phyloP scores from a whole-genome alignment of 2,329 filamentous ascomycete species.

The Penicillium sp. region DNA sequence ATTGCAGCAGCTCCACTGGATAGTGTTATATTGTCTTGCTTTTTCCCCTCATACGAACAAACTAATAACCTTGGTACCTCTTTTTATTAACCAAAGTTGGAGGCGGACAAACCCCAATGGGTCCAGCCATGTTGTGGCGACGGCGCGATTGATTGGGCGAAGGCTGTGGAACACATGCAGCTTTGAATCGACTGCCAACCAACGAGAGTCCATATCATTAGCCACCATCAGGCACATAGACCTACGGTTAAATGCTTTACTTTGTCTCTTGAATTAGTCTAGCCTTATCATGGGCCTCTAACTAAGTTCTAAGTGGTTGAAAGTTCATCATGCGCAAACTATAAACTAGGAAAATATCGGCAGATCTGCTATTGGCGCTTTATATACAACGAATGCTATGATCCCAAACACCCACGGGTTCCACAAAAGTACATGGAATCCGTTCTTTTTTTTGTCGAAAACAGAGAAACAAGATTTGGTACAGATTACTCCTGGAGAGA shows the following conservation, averaged over 20 bases:
- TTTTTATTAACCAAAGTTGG: background rate
- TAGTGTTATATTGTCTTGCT: background rate
- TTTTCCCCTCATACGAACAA: background rate
- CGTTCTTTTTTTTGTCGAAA: constrained; percentile 13
- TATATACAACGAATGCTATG: constrained; percentile 27
- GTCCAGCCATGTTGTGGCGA: constrained; percentile 11
- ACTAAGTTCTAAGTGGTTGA: background rate
- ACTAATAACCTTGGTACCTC: background rate
- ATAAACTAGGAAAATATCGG: constrained; percentile 5
- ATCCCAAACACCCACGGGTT: constrained; percentile 24
- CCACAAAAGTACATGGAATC: constrained; percentile 8
- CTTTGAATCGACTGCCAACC: background rate
- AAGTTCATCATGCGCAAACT: background rate
- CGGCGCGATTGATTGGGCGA: constrained; percentile 12
- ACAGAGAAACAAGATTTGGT: background rate
- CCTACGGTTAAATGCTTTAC: background rate
- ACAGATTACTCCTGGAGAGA: constrained; percentile 31
- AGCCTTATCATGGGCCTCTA: background rate
- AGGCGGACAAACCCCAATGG: constrained; percentile 1
- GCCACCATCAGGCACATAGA: background rate
- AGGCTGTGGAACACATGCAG: background rate
- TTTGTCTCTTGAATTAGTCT: background rate
- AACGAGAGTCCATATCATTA: background rate
- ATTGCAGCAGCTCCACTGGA: background rate
- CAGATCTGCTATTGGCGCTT: constrained; percentile 23